phyloP scores from a whole-genome alignment of 306 rosid genomes.

The Vigna angularis region DNA sequence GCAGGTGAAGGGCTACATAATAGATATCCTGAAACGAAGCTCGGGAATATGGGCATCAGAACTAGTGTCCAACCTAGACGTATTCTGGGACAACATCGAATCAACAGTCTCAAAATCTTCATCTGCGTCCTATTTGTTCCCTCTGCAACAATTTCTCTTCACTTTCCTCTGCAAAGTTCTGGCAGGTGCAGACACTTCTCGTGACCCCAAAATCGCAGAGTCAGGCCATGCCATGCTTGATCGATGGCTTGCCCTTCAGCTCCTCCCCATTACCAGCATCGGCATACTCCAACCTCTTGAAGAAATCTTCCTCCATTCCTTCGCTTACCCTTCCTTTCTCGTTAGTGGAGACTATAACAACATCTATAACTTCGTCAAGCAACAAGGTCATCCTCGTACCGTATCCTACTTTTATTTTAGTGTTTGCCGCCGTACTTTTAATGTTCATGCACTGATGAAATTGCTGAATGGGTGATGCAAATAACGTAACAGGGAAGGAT shows the following conservation, averaged over 20 bases:
- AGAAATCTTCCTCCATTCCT: constrained; percentile 89
- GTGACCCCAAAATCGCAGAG: constrained; percentile 58
- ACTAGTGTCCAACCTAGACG: constrained; percentile 55
- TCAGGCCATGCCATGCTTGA: constrained; percentile 66
- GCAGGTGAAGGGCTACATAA: constrained; percentile 70
- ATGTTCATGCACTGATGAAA: too few species aligned
- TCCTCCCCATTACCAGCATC: constrained; percentile 69
- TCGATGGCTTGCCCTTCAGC: constrained; percentile 86
- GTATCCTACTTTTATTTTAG: too few species aligned
- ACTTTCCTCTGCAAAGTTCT: constrained; percentile 65
- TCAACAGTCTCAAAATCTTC: constrained; percentile 49
- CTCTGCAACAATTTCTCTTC: constrained; percentile 67
- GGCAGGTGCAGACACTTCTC: constrained; percentile 69
- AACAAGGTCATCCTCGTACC: constrained; percentile 52
- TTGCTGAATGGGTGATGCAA: too few species aligned
- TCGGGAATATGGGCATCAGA: constrained; percentile 74
- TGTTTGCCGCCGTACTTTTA: too few species aligned
- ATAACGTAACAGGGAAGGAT: constrained; percentile 60
- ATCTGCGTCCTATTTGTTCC: constrained; percentile 48
- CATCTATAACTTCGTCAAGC: constrained; percentile 60
- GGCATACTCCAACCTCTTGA: constrained; percentile 82
- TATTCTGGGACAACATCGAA: constrained; percentile 69
- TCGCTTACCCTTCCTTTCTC: constrained; percentile 71
- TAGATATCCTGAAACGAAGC: constrained; percentile 68
- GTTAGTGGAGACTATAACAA: constrained; percentile 71